A percentile compares a stretch with the other conserved stretches of the same genome.
Conservation (phyloP, 148 eudicot species). For the Rhododendron molle region DNA sequence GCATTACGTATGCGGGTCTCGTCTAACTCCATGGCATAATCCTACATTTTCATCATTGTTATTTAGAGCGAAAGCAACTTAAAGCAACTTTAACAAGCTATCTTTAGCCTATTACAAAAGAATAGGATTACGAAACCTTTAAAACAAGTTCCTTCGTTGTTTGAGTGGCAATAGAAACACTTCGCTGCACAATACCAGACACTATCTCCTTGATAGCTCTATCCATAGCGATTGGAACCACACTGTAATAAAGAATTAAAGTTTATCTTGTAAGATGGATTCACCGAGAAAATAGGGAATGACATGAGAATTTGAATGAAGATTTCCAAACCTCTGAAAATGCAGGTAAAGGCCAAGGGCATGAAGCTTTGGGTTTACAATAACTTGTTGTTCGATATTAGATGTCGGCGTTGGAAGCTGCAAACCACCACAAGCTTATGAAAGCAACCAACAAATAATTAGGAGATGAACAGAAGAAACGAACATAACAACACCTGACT, state of each 20-base stretch:
- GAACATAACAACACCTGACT: slow-evolving; percentile 51
- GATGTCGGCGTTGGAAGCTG: slow-evolving; percentile 71
- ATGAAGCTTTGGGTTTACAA: slow-evolving; percentile 76
- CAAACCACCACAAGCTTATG: slow-evolving; percentile 13
- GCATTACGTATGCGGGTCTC: slow-evolving; percentile 83
- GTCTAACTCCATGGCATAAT: slow-evolving; percentile 93
- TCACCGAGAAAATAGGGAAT: not conserved
- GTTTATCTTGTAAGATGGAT: not conserved
- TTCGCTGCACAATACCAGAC: slow-evolving; percentile 81
- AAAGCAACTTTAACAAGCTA: not conserved
- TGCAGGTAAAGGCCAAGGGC: slow-evolving; percentile 57
- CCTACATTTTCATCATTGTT: slow-evolving; percentile 34
- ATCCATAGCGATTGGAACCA: slow-evolving; percentile 84
- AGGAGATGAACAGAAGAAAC: not conserved
- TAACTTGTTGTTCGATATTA: slow-evolving; percentile 66
- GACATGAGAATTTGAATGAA: not conserved
- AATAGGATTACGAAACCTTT: slow-evolving; percentile 47
- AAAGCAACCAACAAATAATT: not conserved
- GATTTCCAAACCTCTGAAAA: slow-evolving; percentile 73
- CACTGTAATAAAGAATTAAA: slow-evolving; percentile 33
- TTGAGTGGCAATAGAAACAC: slow-evolving; percentile 91
- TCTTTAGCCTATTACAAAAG: not conserved
- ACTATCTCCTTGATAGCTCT: slow-evolving; percentile 90
- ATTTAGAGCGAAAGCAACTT: not conserved
- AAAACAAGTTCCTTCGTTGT: slow-evolving; percentile 93